Conservation (phyloP, 1,139 yeast species). For the Debaryomycetaceae sp. region DNA sequence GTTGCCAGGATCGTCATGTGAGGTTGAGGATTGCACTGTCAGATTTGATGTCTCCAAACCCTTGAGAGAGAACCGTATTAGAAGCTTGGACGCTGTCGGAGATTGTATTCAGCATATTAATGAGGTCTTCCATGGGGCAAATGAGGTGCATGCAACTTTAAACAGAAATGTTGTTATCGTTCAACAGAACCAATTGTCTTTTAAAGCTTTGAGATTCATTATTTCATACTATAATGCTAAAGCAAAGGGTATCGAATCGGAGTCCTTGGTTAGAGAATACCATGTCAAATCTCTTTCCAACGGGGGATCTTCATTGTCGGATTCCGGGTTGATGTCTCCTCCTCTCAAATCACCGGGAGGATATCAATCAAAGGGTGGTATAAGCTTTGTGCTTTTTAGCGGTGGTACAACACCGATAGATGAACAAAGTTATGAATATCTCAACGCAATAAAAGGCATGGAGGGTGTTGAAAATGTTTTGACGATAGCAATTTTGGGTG, state of each 20-base stretch:
- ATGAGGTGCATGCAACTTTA: constrained; percentile 75
- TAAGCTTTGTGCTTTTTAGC: constrained; percentile 50
- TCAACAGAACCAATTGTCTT: constrained; percentile 52
- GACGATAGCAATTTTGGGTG: constrained; percentile 57
- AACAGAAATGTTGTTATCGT: constrained; percentile 68
- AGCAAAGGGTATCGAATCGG: constrained; percentile 12
- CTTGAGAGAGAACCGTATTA: constrained; percentile 56
- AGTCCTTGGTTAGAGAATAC: constrained; percentile 21
- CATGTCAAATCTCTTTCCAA: constrained; percentile 11
- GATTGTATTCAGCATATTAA: constrained; percentile 84
- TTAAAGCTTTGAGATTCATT: constrained; percentile 52
- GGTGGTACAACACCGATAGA: constrained; percentile 71
- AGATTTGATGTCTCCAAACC: constrained; percentile 70
- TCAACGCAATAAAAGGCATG: constrained; percentile 39
- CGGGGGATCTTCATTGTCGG: background rate
- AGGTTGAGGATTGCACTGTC: constrained; percentile 71
- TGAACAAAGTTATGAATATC: constrained; percentile 66
- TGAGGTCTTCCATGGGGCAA: constrained; percentile 57
- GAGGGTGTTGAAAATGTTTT: constrained; percentile 41
- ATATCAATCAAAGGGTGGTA: background rate
- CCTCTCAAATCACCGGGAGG: background rate
- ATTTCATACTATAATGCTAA: constrained; percentile 27
- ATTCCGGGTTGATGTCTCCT: constrained; percentile 2
- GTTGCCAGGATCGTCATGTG: constrained; percentile 72
- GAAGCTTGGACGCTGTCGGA: constrained; percentile 70